phyloP scores from a whole-genome alignment of 139 green algal genomes.

The Micromonas commoda region DNA sequence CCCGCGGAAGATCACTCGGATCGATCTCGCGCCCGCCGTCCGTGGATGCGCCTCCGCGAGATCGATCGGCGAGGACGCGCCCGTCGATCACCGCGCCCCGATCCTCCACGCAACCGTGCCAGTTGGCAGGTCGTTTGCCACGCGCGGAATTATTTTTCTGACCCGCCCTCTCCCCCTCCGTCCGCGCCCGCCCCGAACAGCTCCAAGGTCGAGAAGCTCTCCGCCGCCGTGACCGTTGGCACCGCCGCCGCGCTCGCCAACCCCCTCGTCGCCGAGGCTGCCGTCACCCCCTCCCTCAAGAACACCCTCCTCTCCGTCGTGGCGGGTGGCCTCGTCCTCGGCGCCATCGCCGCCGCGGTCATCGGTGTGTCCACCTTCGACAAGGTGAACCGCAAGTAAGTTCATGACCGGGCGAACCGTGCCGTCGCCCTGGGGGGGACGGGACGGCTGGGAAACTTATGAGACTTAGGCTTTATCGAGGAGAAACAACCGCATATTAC shows the following conservation, averaged over 20 bases:
- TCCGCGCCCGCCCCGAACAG: background rate
- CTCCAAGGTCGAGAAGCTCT: conserved; percentile 54
- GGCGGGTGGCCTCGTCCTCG: conserved; percentile 75
- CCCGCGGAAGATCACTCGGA: too few species aligned
- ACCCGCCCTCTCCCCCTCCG: background rate
- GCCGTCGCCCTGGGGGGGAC: too few species aligned
- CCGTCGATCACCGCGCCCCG: too few species aligned
- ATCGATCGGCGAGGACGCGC: too few species aligned
- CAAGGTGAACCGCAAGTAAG: conserved; percentile 42
- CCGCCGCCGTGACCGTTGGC: conserved; percentile 69
- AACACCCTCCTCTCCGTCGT: conserved; percentile 87
- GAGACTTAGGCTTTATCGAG: too few species aligned
- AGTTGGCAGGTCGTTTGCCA: too few species aligned
- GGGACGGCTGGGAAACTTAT: too few species aligned
- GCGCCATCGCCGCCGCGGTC: conserved; percentile 68
- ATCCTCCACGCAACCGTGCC: too few species aligned
- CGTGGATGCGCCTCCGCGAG: too few species aligned
- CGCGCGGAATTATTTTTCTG: too few species aligned
- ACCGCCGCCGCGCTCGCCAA: conserved; percentile 75
- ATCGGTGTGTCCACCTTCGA: conserved; percentile 80
- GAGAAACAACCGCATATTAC: too few species aligned
- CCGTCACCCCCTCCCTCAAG: conserved; percentile 80
- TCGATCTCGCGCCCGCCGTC: too few species aligned
- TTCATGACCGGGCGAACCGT: background rate
- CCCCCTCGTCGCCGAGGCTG: conserved; percentile 65